These are phyloP conservation scores for Cadophora gregata DNA, from an alignment of 2,329 filamentous ascomycete species.

Conservation along the genomic window DNA sequence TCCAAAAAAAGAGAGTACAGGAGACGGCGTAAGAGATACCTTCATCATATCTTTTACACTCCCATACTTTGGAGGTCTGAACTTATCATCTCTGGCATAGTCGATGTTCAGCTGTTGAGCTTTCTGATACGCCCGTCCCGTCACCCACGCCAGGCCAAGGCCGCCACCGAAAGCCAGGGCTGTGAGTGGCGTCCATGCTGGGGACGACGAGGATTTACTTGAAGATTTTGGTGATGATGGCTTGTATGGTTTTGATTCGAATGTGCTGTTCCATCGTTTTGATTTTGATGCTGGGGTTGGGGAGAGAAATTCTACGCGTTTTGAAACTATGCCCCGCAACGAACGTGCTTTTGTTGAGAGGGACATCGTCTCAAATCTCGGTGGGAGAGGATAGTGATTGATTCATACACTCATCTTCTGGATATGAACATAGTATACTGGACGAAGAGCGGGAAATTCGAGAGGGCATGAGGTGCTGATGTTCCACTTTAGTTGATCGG, in stretches of 20 bases:
- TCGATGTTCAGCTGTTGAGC: conserved; percentile 9
- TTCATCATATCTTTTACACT: conserved; percentile 29
- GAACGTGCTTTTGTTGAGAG: background rate
- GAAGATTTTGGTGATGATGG: background rate
- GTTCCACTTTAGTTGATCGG: background rate
- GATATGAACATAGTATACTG: background rate
- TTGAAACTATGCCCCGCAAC: background rate
- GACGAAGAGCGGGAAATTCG: background rate
- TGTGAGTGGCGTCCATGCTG: background rate
- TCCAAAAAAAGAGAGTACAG: background rate
- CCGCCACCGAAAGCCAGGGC: conserved; percentile 9
- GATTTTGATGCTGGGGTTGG: background rate
- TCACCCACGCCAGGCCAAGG: conserved; percentile 9
- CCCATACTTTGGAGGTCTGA: conserved; percentile 38
- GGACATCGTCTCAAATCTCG: background rate
- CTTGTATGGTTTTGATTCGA: conserved; percentile 11
- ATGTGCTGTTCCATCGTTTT: conserved; percentile 15
- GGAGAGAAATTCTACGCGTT: background rate
- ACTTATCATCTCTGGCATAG: conserved; percentile 63
- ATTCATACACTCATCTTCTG: background rate
- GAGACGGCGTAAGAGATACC: background rate
- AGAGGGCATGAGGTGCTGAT: background rate
- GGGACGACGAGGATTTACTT: background rate
- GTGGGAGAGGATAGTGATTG: background rate
- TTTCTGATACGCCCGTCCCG: conserved; percentile 12